Conservation (phyloP, 345 rosid species). For the Salix viminalis region DNA sequence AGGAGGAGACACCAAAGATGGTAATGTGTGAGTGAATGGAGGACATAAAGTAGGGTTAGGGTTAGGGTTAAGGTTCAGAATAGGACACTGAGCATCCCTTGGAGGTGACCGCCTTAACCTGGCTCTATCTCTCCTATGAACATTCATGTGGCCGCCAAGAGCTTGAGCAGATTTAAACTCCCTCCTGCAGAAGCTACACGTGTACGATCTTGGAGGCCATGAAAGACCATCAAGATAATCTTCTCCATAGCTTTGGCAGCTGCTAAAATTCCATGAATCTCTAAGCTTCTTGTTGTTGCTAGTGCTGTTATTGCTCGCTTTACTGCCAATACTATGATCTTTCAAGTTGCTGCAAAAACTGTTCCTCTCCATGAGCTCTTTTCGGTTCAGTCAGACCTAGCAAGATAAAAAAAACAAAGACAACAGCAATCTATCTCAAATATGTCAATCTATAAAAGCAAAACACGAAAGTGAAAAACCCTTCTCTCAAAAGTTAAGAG, state of each 20-base stretch:
- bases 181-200: slow-evolving; percentile 90
- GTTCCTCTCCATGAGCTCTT: slow-evolving; percentile 44
- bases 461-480: not conserved
- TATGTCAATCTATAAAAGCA: not conserved
- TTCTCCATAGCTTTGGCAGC: slow-evolving; percentile 39
- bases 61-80: slow-evolving; percentile 52
- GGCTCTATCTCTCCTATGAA: slow-evolving; percentile 94
- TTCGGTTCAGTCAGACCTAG: slow-evolving; percentile 19
- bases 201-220: slow-evolving; percentile 96
- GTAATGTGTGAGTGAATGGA: slow-evolving; percentile 21
- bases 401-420: slow-evolving; percentile 11
- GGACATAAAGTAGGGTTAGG: slow-evolving; percentile 62
- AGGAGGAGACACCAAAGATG: slow-evolving; percentile 36
- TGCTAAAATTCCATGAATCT: slow-evolving; percentile 35
- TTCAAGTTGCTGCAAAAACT: slow-evolving; percentile 41
- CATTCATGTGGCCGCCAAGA: slow-evolving; percentile 97
- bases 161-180: slow-evolving; percentile 97
- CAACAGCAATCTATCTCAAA: not conserved
- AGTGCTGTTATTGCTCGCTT: slow-evolving; percentile 23
- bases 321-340: slow-evolving; percentile 23
- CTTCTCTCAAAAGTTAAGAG: not conserved
- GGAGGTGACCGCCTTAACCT: slow-evolving; percentile 64
- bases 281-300: slow-evolving; percentile 21
- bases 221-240: slow-evolving; percentile 61
- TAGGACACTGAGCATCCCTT: slow-evolving; percentile 40